Evolutionary conservation across 768 basidiomycete genomes (phyloP).

Genomic region (Lactifluus volemus): DNA sequence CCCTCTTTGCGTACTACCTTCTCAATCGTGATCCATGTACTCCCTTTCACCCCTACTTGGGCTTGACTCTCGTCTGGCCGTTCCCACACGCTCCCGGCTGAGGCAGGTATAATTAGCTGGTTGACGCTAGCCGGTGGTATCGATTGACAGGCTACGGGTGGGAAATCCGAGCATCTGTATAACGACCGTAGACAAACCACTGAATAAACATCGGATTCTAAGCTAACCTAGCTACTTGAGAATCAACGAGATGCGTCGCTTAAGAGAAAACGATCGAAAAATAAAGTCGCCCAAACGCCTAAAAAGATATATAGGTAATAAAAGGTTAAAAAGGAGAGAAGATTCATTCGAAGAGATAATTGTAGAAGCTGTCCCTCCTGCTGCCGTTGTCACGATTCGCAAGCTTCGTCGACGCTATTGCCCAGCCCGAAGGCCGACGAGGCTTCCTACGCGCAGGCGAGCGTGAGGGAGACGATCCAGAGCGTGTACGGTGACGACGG

Average conservation of each 20-base stretch:
- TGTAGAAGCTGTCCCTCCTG: no score
- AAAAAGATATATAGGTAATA: neutral
- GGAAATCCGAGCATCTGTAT: no score
- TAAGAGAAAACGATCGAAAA: neutral
- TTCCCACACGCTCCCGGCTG: slow-evolving; percentile 32
- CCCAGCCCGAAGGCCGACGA: slow-evolving; percentile 17
- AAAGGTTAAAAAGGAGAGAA: neutral
- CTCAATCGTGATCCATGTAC: no score
- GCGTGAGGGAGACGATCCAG: slow-evolving; percentile 46
- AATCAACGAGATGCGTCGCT: neutral
- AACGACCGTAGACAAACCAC: neutral
- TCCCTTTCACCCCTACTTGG: no score
- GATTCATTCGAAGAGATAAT: slow-evolving; percentile 17
- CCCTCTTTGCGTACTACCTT: no score
- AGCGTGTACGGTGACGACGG: slow-evolving; percentile 23
- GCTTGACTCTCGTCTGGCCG: no score
- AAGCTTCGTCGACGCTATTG: neutral
- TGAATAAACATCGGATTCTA: neutral
- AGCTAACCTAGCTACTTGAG: neutral
- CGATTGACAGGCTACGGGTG: no score
- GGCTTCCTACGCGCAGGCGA: slow-evolving; percentile 39
- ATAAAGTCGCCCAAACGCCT: neutral
- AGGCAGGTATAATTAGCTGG: slow-evolving; percentile 43
- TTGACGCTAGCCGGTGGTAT: no score
- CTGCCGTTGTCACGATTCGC: neutral